Base-by-base conservation (phyloP, 2,329 filamentous ascomycete species). In the Dactylonectria estremocensis region DNA sequence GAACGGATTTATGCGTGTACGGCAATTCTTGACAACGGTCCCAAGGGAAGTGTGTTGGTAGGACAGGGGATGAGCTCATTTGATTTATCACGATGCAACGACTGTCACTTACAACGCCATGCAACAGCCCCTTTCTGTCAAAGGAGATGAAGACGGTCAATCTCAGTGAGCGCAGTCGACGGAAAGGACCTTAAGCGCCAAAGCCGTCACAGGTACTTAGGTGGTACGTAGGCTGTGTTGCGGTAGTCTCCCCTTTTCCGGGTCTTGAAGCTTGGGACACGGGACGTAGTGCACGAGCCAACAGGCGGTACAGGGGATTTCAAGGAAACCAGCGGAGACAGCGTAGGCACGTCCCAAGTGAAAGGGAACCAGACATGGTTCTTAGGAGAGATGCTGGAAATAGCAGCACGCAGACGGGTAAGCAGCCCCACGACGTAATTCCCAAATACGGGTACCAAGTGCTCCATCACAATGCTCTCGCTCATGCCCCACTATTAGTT, bases 61-160 rank as follows among this genome's bases (percentile, higher is more conserved):
- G 48, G 61, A 13, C 50, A 46, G 22, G 45, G 56, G 56, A 61
- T 66, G 52, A 66, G 57, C 31, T 40, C 54, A 40, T 2, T 13
- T 52, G 63, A 61, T 52, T 61, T 66, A 53, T 37, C 52, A 58
- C 59, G 52, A 58, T 58, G 49, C 53, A 14, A 56, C 55, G 37
- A n/a, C n/a, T n/a, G 33, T 45, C 6, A 35, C 45, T 58, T n/a
- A 18, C 57, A 58, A 57, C 43, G 37, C 46, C 46, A 57, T 57
- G 24, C 24, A 45, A 37, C 57, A 14, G 14, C 59, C 28, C 10
- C 7, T 53, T 45, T 40, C 52, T 62, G 58, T 46, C 57, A 45
- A 45, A 28, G 37, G 24, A 22, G 20, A 61, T 52, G 63, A 45
- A 33, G 57, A 61, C 24, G 28, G 35, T 28, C 45, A 66, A 66